Evolutionary conservation across 1,284 basidiomycete species (phyloP), one percentile per base, ranked within the genome.

Genomic region (Phellopilus nigrolimitatus): DNA sequence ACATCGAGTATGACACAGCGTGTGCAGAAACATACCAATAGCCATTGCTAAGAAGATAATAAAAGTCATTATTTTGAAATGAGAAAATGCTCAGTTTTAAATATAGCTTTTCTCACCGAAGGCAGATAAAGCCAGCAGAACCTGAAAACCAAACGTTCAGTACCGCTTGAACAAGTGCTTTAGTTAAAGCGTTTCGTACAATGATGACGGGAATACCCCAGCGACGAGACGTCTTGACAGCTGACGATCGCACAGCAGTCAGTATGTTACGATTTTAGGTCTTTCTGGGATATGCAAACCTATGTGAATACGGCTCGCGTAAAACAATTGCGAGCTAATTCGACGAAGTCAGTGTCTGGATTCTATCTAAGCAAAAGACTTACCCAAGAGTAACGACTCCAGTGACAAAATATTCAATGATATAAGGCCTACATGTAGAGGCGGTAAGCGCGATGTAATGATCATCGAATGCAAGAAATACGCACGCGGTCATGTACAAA

Each of bases 281-380:
- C 3, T 2, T 7, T 7, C 10, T 17, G 7, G 10, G 7, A 17
- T n/a, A 37, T 10, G n/a, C 47, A 3, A 25, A 53, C 51, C 51
- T 25, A 49, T 44, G 9, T 49, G 39, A 17, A 54, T 50, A n/a
- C 41, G 22, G 22, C 46, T 53, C 10, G 51, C 51, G 40, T 53
- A 53, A 28, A 53, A 53, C 24, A 53, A 22, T 38, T 53, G 51
- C 19, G 51, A 53, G 10, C 51, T 53, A 27, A n/a, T 24, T 36
- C 9, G 12, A 21, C 13, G 49, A 19, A 3, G 36, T 15, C 17
- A 33, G n/a, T 21, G 22, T 13, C 8, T 15, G 17, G 15, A 25
- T 5, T 4, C 27, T 19, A n/a, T 10, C 28, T 12, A 31, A 7
- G 8, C 10, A 15, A 8, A 7, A 15, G 13, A 21, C 46, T 13